These are phyloP conservation scores for Eimeria acervulina DNA, from an alignment of 169 alveolate genomes.

Conservation along the genomic window DNA sequence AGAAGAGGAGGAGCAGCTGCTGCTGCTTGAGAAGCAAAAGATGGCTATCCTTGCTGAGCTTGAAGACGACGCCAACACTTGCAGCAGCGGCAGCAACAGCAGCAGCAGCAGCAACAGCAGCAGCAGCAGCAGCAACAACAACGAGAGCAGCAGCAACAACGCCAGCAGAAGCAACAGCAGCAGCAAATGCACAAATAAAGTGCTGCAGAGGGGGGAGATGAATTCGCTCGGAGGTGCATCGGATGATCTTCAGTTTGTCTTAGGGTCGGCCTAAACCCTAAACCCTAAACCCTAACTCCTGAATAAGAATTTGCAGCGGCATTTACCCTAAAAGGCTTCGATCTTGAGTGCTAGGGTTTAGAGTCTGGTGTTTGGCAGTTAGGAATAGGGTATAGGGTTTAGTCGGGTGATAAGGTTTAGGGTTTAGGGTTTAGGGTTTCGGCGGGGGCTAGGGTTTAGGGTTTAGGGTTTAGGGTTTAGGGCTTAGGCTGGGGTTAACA, in stretches of 20 bases:
- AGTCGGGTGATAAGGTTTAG: no score
- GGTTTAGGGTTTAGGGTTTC: not conserved
- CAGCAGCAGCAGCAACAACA: not conserved
- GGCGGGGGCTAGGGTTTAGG: not conserved
- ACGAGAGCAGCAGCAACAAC: no score
- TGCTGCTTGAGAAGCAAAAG: not conserved
- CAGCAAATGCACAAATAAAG: not conserved
- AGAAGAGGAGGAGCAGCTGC: conserved; percentile 59
- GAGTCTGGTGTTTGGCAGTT: no score
- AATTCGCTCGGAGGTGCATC: not conserved
- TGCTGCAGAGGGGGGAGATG: not conserved
- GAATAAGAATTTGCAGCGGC: not conserved
- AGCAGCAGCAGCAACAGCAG: not conserved
- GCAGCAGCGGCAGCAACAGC: conserved; percentile 40
- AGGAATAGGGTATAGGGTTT: no score
- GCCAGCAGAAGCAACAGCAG: not conserved
- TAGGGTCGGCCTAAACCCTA: conserved; percentile 26
- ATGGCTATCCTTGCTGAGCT: conserved; percentile 52
- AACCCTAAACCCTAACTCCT: conserved; percentile 4
- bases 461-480: conserved; percentile 7
- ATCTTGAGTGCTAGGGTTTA: no score
- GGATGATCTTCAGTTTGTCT: not conserved
- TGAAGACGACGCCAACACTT: not conserved
- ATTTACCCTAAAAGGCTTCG: no score
- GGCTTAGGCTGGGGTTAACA: no score